Conservation (phyloP, 192 early-diverging fungal genomes). For the Coemansia sp. region DNA sequence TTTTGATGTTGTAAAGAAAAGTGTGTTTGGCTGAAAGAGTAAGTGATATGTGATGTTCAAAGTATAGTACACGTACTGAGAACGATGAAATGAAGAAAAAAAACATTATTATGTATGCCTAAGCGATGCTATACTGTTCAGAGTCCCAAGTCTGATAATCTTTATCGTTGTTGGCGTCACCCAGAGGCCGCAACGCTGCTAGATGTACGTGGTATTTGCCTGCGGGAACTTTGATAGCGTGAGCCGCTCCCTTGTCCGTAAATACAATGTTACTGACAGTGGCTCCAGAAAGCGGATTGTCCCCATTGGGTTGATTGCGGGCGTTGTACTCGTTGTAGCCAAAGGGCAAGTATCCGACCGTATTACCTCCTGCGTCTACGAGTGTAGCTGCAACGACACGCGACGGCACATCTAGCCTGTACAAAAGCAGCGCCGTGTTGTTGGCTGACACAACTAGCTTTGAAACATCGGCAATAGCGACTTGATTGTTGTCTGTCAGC, state of each 20-base stretch:
- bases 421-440: background rate
- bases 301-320: constrained; percentile 23
- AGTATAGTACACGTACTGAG: background rate
- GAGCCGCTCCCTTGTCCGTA: constrained; percentile 19
- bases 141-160: constrained; percentile 58
- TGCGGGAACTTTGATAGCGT: constrained; percentile 18
- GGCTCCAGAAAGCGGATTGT: constrained; percentile 4
- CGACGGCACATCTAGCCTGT: constrained; percentile 32
- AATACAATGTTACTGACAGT: constrained; percentile 15
- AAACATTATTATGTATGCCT: background rate
- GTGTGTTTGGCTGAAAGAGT: background rate
- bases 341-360: constrained; percentile 27
- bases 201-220: constrained; percentile 43
- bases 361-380: constrained; percentile 22
- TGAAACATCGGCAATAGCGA: constrained; percentile 17
- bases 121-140: constrained; percentile 27
- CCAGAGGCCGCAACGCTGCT: constrained; percentile 44
- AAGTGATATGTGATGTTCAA: background rate
- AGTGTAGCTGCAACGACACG: constrained; percentile 25
- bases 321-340: constrained; percentile 27
- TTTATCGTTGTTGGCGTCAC: constrained; percentile 21
- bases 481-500: constrained; percentile 13
- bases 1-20: background rate
- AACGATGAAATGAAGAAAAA: background rate
- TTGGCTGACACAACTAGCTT: constrained; percentile 17